Conservation (phyloP, 768 basidiomycete species). For the Mycena alexandri region DNA sequence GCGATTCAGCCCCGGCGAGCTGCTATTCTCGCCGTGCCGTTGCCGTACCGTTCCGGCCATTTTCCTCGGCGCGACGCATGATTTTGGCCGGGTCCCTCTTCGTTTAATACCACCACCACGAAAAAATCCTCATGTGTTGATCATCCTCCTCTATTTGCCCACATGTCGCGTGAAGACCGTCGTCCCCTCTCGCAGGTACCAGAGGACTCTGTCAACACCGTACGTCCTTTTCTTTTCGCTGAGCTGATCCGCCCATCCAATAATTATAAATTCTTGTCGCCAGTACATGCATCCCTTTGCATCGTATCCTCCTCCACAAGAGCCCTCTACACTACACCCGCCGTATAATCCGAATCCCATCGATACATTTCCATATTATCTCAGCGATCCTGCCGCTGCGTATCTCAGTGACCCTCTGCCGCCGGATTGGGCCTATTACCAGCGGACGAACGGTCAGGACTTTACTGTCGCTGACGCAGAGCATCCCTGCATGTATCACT, state of each 20-base stretch:
- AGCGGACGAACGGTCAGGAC: slow-evolving; percentile 12
- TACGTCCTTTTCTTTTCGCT: slow-evolving; percentile 6
- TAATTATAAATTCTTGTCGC: background rate
- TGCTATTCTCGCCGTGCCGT: no score
- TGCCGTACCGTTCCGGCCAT: slow-evolving; percentile 7
- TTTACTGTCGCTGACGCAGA: slow-evolving; percentile 5
- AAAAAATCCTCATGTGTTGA: slow-evolving; percentile 19
- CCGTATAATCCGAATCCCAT: slow-evolving; percentile 32
- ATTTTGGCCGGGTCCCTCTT: background rate
- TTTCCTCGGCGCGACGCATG: background rate
- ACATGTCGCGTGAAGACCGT: slow-evolving; percentile 40
- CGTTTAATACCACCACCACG: slow-evolving; percentile 25
- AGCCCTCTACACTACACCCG: slow-evolving; percentile 25
- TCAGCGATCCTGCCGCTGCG: background rate
- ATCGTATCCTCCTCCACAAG: slow-evolving; percentile 10
- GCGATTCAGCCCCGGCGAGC: background rate
- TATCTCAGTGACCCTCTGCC: slow-evolving; percentile 1
- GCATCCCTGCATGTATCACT: slow-evolving; percentile 12
- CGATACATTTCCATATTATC: slow-evolving; percentile 28
- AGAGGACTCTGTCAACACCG: slow-evolving; percentile 38
- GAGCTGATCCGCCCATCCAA: background rate
- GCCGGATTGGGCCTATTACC: slow-evolving; percentile 11
- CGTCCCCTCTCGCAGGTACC: slow-evolving; percentile 36
- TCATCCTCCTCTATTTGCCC: slow-evolving; percentile 1
- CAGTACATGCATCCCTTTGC: slow-evolving; percentile 30